These are phyloP conservation scores for Aspergillus steynii DNA, from an alignment of 495 filamentous ascomycete species.

Conservation along the genomic window DNA sequence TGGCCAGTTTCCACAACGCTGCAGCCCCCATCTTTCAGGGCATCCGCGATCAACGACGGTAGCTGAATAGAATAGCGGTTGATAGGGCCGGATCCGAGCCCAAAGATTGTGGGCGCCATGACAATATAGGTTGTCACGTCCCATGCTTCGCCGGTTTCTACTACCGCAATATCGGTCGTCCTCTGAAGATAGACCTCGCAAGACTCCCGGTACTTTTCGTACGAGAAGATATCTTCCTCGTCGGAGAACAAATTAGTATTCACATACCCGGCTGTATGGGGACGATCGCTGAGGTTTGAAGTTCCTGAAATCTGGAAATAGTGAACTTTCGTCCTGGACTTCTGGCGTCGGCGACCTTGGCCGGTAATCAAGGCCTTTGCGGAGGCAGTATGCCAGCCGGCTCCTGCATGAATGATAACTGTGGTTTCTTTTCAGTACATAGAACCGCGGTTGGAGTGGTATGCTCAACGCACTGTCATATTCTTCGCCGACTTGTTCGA, in stretches of 20 bases:
- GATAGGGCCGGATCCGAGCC: constrained; percentile 44
- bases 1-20: constrained; percentile 39
- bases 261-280: constrained; percentile 31
- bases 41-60: constrained; percentile 26
- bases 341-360: constrained; percentile 31
- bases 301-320: constrained; percentile 50
- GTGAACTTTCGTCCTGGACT: constrained; percentile 28
- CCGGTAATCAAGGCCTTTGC: constrained; percentile 36
- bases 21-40: constrained; percentile 27
- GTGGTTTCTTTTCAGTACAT: neutral
- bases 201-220: constrained; percentile 34
- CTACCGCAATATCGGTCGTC: constrained; percentile 46
- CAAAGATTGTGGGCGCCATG: constrained; percentile 51
- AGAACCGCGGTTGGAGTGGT: neutral
- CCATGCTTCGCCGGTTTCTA: constrained; percentile 35
- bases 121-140: constrained; percentile 49
- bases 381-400: constrained; percentile 29
- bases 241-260: constrained; percentile 42
- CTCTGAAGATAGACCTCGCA: constrained; percentile 42
- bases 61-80: constrained; percentile 43
- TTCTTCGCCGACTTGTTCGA: neutral
- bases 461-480: neutral
- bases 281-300: constrained; percentile 48
- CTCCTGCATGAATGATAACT: constrained; percentile 40
- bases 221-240: constrained; percentile 43